phyloP scores from a whole-genome alignment of 1,284 basidiomycete genomes.

The Stereum hirsutum region DNA sequence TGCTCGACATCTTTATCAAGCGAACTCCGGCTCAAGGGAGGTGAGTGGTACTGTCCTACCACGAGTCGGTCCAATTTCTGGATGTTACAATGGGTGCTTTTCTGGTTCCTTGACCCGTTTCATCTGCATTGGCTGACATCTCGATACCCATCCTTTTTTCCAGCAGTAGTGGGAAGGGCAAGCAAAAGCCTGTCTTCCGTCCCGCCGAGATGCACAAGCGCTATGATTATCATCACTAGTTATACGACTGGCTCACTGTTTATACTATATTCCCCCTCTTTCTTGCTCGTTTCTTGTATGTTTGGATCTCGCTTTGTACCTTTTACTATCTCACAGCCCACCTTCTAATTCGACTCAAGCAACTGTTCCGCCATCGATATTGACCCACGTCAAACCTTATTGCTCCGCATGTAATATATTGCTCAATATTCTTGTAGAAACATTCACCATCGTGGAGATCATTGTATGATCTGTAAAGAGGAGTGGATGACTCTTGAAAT shows the following conservation, averaged over 20 bases:
- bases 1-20: slow-evolving; percentile 7
- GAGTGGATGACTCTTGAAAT: too few species aligned
- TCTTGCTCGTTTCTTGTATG: too few species aligned
- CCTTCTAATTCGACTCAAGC: too few species aligned
- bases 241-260: too few species aligned
- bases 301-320: too few species aligned
- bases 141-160: background rate
- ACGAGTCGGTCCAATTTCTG: background rate
- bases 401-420: background rate
- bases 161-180: background rate
- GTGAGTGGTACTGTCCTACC: background rate
- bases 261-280: too few species aligned
- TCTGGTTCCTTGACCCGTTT: background rate
- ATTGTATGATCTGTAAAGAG: too few species aligned
- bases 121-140: background rate
- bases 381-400: too few species aligned
- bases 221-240: background rate
- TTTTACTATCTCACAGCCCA: too few species aligned
- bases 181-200: background rate
- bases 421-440: background rate
- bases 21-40: background rate
- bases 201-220: background rate
- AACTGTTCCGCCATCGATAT: too few species aligned
- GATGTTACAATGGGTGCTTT: too few species aligned
- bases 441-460: too few species aligned